Conservation (phyloP, 164 flowering plant genomes). For the Kalanchoe fedtschenkoi region DNA sequence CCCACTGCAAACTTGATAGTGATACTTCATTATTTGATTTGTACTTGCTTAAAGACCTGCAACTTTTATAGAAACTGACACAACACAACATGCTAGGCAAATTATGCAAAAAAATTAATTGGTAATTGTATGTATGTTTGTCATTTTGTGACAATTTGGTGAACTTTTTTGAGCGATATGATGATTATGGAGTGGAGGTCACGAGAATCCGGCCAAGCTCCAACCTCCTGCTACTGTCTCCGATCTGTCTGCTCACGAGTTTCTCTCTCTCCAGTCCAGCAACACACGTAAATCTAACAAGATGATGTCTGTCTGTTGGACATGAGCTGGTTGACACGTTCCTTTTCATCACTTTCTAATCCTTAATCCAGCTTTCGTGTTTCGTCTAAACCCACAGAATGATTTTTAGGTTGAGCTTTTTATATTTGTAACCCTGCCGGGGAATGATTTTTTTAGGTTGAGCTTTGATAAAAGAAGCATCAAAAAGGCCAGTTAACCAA, state of each 20-base stretch:
- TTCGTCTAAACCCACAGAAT: neutral
- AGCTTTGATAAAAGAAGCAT: neutral
- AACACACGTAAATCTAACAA: neutral
- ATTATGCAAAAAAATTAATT: no score
- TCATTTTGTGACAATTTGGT: neutral
- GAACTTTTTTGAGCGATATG: neutral
- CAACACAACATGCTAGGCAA: no score
- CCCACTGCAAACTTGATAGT: no score
- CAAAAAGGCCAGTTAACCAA: neutral
- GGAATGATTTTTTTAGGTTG: no score
- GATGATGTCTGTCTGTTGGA: neutral
- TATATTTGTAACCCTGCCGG: no score
- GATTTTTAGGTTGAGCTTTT: neutral
- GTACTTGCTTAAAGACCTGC: no score
- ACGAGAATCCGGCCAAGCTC: neutral
- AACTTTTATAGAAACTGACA: no score
- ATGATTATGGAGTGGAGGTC: neutral
- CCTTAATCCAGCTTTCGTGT: neutral
- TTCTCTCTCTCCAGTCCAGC: neutral
- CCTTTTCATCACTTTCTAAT: neutral
- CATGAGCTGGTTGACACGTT: neutral
- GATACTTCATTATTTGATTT: no score
- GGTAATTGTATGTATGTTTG: neutral
- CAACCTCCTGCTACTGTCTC: neutral
- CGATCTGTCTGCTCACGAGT: neutral